A percentile compares a stretch with the other conserved stretches of the same genome.
Conservation (phyloP, 1,284 basidiomycete genomes). For the Ganoderma meredithae region DNA sequence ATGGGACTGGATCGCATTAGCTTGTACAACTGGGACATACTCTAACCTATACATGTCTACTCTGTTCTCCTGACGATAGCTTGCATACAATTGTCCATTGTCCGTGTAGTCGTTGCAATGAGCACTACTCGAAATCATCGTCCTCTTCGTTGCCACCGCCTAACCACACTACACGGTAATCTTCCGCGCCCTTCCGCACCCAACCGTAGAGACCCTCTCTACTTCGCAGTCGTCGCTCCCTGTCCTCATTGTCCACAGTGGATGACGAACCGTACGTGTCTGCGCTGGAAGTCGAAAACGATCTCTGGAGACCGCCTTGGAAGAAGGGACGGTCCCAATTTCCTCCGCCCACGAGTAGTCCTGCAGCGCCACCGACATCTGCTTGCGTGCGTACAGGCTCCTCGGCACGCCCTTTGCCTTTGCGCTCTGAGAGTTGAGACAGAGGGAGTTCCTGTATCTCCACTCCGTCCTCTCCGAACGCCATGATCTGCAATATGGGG, state of each 20-base stretch:
- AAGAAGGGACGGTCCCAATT: constrained; percentile 68
- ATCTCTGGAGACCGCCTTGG: constrained; percentile 46
- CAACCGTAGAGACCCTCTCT: constrained; percentile 76
- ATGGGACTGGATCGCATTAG: constrained; percentile 30
- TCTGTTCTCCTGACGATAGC: constrained; percentile 26
- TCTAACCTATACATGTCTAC: constrained; percentile 35
- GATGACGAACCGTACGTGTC: constrained; percentile 56
- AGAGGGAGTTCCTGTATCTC: constrained; percentile 73
- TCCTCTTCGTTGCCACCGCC: constrained; percentile 58
- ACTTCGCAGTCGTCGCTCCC: constrained; percentile 39
- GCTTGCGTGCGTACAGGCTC: constrained; percentile 60
- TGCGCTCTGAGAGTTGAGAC: constrained; percentile 49
- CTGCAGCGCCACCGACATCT: constrained; percentile 70
- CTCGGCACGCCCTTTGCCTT: constrained; percentile 54
- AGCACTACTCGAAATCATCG: constrained; percentile 29
- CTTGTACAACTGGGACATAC: constrained; percentile 34
- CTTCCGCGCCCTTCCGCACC: constrained; percentile 70
- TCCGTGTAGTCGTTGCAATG: constrained; percentile 28
- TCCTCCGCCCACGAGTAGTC: constrained; percentile 70
- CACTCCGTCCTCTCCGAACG: constrained; percentile 70
- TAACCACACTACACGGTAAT: constrained; percentile 83
- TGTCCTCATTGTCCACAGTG: constrained; percentile 49
- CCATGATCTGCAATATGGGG: constrained; percentile 69
- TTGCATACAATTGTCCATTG: constrained; percentile 13
- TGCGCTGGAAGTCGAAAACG: constrained; percentile 51